These are phyloP conservation scores for Globisporangium alternatum DNA, from an alignment of 352 stramenopile species.

Conservation along the genomic window DNA sequence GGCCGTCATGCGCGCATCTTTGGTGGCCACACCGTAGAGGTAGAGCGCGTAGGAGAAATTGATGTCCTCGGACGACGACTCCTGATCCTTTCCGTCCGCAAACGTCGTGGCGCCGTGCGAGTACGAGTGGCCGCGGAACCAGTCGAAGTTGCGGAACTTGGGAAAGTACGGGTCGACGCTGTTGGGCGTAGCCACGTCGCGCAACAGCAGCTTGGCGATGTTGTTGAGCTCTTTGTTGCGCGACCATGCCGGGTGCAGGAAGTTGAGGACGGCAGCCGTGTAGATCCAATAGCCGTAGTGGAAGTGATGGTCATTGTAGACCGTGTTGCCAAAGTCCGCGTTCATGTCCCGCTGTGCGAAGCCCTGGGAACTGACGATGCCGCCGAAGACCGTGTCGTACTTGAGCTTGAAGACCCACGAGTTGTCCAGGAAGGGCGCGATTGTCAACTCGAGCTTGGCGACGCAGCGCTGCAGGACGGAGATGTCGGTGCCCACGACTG, in stretches of 20 bases:
- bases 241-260: slow-evolving; percentile 61
- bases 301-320: slow-evolving; percentile 81
- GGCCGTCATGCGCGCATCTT: slow-evolving; percentile 33
- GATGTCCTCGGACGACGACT: slow-evolving; percentile 65
- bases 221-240: slow-evolving; percentile 48
- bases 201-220: slow-evolving; percentile 43
- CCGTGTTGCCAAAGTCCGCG: slow-evolving; percentile 69
- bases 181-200: slow-evolving; percentile 51
- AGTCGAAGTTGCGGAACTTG: slow-evolving; percentile 67
- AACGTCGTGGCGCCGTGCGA: slow-evolving; percentile 55
- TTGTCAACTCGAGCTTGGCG: slow-evolving; percentile 54
- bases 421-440: slow-evolving; percentile 61
- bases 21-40: slow-evolving; percentile 41
- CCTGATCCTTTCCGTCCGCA: slow-evolving; percentile 61
- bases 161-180: slow-evolving; percentile 53
- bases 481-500: slow-evolving; percentile 55
- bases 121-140: no score
- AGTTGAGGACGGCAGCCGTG: slow-evolving; percentile 61
- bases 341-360: slow-evolving; percentile 51
- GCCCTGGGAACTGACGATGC: slow-evolving; percentile 62
- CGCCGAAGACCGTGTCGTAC: slow-evolving; percentile 58
- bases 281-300: slow-evolving; percentile 79
- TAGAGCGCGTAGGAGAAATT: slow-evolving; percentile 64
- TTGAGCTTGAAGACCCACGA: slow-evolving; percentile 58
- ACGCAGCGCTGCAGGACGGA: slow-evolving; percentile 56